Evolutionary conservation across 768 basidiomycete species (phyloP).

Genomic region (Tephrocybe sp.): DNA sequence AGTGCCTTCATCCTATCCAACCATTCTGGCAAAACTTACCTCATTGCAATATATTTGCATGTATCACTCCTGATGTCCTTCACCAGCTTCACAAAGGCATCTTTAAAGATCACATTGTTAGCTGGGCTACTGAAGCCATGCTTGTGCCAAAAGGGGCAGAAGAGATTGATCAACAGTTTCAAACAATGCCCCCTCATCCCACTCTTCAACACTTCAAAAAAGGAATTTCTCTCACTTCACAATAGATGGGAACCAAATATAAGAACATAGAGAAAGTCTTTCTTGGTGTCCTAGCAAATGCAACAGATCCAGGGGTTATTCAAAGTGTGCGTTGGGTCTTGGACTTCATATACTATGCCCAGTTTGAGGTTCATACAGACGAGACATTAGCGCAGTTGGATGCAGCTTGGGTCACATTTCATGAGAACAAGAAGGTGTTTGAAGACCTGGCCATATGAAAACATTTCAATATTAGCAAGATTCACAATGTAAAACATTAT

Average conservation of each 20-base stretch:
- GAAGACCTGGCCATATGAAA: slow-evolving; percentile 19
- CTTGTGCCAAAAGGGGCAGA: slow-evolving; percentile 6
- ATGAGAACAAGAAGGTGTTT: slow-evolving; percentile 30
- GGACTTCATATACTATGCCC: slow-evolving; percentile 30
- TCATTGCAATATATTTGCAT: slow-evolving; percentile 29
- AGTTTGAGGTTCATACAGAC: slow-evolving; percentile 24
- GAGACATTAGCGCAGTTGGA: slow-evolving; percentile 23
- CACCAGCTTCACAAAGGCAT: slow-evolving; percentile 43
- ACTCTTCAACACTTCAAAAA: slow-evolving; percentile 37
- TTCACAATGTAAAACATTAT: slow-evolving; percentile 32
- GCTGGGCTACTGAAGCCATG: slow-evolving; percentile 23
- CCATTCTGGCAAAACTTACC: slow-evolving; percentile 38
- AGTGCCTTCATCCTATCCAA: slow-evolving; percentile 10
- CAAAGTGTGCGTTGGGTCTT: slow-evolving; percentile 14
- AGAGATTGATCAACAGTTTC: slow-evolving; percentile 30
- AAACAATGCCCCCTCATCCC: slow-evolving; percentile 17
- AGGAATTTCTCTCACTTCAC: slow-evolving; percentile 32
- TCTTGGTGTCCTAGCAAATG: slow-evolving; percentile 25
- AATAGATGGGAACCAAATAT: slow-evolving; percentile 36
- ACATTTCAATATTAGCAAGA: slow-evolving; percentile 38
- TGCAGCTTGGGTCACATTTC: slow-evolving; percentile 24
- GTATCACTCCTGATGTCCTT: slow-evolving; percentile 36
- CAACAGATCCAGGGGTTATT: slow-evolving; percentile 26
- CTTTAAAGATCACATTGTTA: slow-evolving; percentile 35
- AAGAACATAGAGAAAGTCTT: slow-evolving; percentile 26